Evolutionary conservation across 345 rosid species (phyloP).

Genomic region (Brassica carinata): DNA sequence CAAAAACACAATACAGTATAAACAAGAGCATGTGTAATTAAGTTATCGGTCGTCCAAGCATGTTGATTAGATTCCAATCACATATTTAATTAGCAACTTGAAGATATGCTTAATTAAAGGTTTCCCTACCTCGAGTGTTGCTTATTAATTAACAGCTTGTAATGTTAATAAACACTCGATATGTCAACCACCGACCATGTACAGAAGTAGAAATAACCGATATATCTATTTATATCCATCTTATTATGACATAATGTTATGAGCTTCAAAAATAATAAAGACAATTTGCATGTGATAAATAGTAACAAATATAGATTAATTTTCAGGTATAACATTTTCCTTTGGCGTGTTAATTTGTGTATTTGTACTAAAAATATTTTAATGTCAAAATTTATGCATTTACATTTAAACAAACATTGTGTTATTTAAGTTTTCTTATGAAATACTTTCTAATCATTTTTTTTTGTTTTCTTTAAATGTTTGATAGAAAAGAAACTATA

Average conservation of each 20-base stretch:
- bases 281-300: constrained; percentile 57
- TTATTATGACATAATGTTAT: constrained; percentile 14
- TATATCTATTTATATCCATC: constrained; percentile 19
- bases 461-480: not conserved
- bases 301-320: constrained; percentile 58
- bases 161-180: not conserved
- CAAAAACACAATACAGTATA: constrained; percentile 28
- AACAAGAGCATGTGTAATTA: not conserved
- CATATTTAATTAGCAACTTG: constrained; percentile 33
- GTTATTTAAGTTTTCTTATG: not conserved
- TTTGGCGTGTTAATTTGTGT: constrained; percentile 29
- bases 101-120: constrained; percentile 22
- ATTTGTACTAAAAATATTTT: not conserved
- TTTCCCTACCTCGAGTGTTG: not conserved
- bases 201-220: constrained; percentile 30
- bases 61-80: constrained; percentile 38
- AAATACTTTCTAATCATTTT: not conserved
- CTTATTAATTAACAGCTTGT: constrained; percentile 33
- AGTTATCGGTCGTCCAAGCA: constrained; percentile 17
- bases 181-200: constrained; percentile 36
- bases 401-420: not conserved
- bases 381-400: not conserved
- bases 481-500: not conserved
- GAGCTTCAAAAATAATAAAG: constrained; percentile 32
- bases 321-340: constrained; percentile 55